Conservation (phyloP, 2,329 filamentous ascomycete species). For the Pseudogymnoascus sp. region DNA sequence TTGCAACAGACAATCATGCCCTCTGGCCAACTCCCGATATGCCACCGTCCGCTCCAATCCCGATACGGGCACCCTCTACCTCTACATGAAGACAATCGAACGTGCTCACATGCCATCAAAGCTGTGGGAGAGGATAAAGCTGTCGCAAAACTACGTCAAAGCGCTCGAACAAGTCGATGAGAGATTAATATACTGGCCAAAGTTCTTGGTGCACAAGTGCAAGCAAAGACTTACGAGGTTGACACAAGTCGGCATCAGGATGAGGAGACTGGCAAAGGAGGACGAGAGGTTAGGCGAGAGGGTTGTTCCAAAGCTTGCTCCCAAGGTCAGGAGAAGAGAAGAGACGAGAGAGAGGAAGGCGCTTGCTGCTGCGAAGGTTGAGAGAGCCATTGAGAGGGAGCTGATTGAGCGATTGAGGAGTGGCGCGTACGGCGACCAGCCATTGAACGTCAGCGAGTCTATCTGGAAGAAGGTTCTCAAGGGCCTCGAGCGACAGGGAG, state of each 20-base stretch:
- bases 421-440: slow-evolving; percentile 89
- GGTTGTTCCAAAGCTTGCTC: slow-evolving; percentile 80
- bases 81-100: slow-evolving; percentile 95
- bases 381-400: slow-evolving; percentile 91
- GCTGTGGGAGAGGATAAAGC: slow-evolving; percentile 88
- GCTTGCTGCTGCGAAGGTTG: slow-evolving; percentile 82
- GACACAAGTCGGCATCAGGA: slow-evolving; percentile 81
- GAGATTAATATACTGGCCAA: slow-evolving; percentile 85
- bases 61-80: slow-evolving; percentile 74
- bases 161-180: slow-evolving; percentile 84
- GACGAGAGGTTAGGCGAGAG: slow-evolving; percentile 85
- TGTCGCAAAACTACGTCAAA: slow-evolving; percentile 84
- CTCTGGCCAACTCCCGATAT: slow-evolving; percentile 85
- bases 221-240: slow-evolving; percentile 91
- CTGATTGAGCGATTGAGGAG: slow-evolving; percentile 84
- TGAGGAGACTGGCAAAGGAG: slow-evolving; percentile 76
- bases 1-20: slow-evolving; percentile 82
- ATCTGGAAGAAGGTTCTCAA: slow-evolving; percentile 97
- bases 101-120: slow-evolving; percentile 82
- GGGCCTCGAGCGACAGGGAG: slow-evolving; percentile 80
- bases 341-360: slow-evolving; percentile 70
- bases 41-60: slow-evolving; percentile 84
- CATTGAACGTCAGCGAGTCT: slow-evolving; percentile 86
- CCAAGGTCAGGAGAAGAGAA: slow-evolving; percentile 77
- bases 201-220: slow-evolving; percentile 88